Evolutionary conservation across 495 filamentous ascomycete genomes (phyloP).

Genomic region (Aspergillus asperescens): DNA sequence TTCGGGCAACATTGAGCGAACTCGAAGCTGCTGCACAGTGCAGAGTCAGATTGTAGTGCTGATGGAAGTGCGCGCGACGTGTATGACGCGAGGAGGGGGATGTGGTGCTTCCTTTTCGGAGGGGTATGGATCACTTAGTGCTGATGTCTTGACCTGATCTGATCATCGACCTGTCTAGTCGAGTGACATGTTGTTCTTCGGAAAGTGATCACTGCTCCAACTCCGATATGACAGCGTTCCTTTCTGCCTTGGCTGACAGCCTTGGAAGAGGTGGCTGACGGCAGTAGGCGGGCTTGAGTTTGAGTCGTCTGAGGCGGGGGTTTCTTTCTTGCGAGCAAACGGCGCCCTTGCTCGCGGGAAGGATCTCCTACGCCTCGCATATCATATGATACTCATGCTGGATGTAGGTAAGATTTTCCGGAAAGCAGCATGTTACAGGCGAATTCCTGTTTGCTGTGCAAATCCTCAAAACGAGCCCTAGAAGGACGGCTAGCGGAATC

Average conservation of each 20-base stretch:
- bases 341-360: not conserved
- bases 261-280: too few species aligned
- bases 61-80: not conserved
- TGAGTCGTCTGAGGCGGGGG: not conserved
- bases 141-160: not conserved
- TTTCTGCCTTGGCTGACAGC: too few species aligned
- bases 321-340: not conserved
- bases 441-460: not conserved
- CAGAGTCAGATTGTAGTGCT: not conserved
- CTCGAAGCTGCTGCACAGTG: not conserved
- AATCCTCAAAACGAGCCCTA: constrained; percentile 1
- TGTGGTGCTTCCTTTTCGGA: not conserved
- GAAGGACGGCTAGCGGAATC: not conserved
- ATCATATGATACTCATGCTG: not conserved
- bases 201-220: not conserved
- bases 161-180: not conserved
- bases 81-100: constrained; percentile 5
- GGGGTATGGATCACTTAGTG: not conserved
- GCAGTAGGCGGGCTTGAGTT: not conserved
- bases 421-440: constrained; percentile 6
- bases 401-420: not conserved
- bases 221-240: too few species aligned
- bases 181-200: not conserved
- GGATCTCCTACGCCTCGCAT: not conserved
- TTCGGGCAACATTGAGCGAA: constrained; percentile 7